Evolutionary conservation across 2,329 filamentous ascomycete species (phyloP).

Genomic region (Alternaria burnsii): DNA sequence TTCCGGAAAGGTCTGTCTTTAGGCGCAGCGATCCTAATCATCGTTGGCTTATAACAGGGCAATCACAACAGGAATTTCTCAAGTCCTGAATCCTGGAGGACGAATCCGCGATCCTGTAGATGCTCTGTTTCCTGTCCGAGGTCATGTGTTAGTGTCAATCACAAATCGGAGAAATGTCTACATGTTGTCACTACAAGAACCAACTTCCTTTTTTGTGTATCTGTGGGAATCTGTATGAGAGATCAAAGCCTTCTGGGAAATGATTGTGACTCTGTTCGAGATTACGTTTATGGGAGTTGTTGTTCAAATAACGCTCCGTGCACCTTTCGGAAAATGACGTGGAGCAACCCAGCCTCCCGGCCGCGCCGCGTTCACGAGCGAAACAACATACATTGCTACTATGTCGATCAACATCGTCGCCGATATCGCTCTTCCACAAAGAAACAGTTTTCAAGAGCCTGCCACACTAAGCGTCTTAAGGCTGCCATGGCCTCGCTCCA

Average conservation of each 20-base stretch:
- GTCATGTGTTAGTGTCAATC: background rate
- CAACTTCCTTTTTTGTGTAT: background rate
- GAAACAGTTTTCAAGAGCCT: constrained; percentile 2
- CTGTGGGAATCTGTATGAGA: background rate
- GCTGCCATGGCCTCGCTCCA: constrained; percentile 8
- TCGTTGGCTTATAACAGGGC: background rate
- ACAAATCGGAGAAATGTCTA: background rate
- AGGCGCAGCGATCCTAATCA: background rate
- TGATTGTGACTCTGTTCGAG: no score
- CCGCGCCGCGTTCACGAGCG: background rate
- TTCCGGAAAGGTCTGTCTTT: background rate
- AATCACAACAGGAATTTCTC: background rate
- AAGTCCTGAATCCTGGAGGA: background rate
- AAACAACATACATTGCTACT: background rate
- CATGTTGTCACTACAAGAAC: background rate
- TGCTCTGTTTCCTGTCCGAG: background rate
- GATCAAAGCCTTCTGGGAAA: background rate
- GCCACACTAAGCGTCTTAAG: constrained; percentile 6
- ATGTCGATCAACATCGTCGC: background rate
- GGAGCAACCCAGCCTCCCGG: background rate
- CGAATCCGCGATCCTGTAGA: background rate
- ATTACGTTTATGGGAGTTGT: background rate
- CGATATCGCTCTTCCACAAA: background rate
- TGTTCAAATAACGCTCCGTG: background rate
- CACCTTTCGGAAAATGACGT: background rate